Evolutionary conservation across 2,329 filamentous ascomycete genomes (phyloP), one percentile per base, ranked within the genome.

Genomic region (Moelleriella libera): DNA sequence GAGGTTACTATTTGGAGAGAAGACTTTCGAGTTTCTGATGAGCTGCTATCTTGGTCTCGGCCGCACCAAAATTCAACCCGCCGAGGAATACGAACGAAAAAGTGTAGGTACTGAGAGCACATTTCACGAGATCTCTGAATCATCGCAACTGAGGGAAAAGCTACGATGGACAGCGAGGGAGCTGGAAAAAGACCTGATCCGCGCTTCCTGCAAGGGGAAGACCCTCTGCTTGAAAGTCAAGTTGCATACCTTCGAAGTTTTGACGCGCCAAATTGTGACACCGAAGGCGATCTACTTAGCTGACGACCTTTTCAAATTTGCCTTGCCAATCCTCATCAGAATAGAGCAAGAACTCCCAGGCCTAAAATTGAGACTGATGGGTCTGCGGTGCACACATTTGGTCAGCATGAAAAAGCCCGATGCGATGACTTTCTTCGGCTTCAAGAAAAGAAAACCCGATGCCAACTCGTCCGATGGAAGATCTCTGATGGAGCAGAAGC

Each of bases 101-200:
- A 94, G 87, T 53, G 85, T 97, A 1, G 90, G 92, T 14, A 96
- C 89, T 0, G 92, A 98, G 63, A 85, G 83, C 51, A 97, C 90
- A 0, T 98, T 98, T 57, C 71, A 76, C 40, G 89, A 96, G 45
- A 79, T 94, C 57, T 78, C 76, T 2, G 80, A 83, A 47, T 77
- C 82, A 11, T 63, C 67, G 1, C 76, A 82, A 49, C 69, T 97
- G 4, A 75, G 83, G 21, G 80, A 82, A 12, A 94, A 94, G 60
- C 74, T 98, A 5, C 75, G 80, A n/a, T 75, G 74, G 60, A 89
- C 82, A 1, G 88, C 92, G 0, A 82, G 88, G 52, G 88, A 94
- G 53, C 69, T 98, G 4, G 88, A 95, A 60, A 84, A 85, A 54
- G 90, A 97, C 57, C 72, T 97, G 67, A 73, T 75, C 49, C 76